Base-by-base conservation (phyloP, 1,284 basidiomycete species). In the Lentinus polychrous region DNA sequence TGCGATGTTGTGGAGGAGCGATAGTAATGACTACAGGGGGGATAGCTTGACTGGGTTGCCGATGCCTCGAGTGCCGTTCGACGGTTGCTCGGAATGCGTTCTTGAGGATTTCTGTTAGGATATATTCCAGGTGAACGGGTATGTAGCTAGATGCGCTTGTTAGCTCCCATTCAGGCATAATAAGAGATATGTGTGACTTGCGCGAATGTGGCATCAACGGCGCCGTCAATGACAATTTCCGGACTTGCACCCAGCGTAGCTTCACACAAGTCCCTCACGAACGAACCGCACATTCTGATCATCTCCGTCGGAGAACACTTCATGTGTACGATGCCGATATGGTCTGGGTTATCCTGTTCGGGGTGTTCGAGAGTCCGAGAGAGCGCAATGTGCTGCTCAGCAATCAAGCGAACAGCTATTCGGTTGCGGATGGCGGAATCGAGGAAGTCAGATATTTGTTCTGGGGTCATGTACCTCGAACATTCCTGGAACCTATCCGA, bases 21-120 rank as follows among this genome's bases (percentile, higher is more conserved):
- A 94, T 75, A 1, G 91, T 92, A 36, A 91, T 76, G 22, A 68
- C 67, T 6, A 94, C 77, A 2, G 86, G 82, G 0, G 89, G 77
- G 4, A 90, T 65, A 1, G 65, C 27, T 32, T 69, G 65, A 20
- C 64, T 61, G 11, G 60, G 51, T 37, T 68, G 68, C 48, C 70
- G 57, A 1, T 64, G 63, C 49, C 75, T 75, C 51, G 71, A 68
- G 51, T 88, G 78, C 52, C 79, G 78, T 58, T 93, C 90, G n/a
- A 90, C 82, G 0, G 89, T 93, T 3, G 92, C 92, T 22, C 92
- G 83, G 67, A 91, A 95, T 0, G 90, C 79, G 62, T 94, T 94
- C 66, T 94, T 94, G 40, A 92, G 73, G 39, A 92, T 77, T 62
- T 92, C 90, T 1, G 88, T 91, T 54, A 92, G 70, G 55, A 92